A percentile compares a stretch with the other conserved stretches of the same genome.
Conservation (phyloP, 306 rosid genomes). For the Ormosia emarginata region DNA sequence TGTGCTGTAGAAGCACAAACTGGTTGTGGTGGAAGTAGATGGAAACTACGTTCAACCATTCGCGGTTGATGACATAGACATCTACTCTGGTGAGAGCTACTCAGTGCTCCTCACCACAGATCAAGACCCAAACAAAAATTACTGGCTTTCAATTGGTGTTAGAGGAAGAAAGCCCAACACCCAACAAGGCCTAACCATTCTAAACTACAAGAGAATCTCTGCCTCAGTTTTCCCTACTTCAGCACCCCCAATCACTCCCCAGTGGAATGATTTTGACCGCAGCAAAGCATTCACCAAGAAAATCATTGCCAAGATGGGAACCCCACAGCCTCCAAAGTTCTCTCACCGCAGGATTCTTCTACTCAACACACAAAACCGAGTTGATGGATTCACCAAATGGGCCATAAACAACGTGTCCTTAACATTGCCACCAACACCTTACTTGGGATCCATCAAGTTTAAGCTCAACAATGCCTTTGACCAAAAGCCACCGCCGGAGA, state of each 20-base stretch:
- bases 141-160: conserved; percentile 71
- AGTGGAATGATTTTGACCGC: conserved; percentile 55
- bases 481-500: conserved; percentile 38
- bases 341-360: conserved; percentile 46
- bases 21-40: conserved; percentile 83
- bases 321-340: conserved; percentile 52
- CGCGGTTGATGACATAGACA: conserved; percentile 55
- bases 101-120: conserved; percentile 65
- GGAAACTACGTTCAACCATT: conserved; percentile 80
- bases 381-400: conserved; percentile 67
- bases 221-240: conserved; percentile 58
- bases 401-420: conserved; percentile 71
- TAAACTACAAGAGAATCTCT: conserved; percentile 53
- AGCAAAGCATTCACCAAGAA: conserved; percentile 58
- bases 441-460: conserved; percentile 45
- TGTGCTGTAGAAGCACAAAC: conserved; percentile 57
- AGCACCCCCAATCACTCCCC: conserved; percentile 62
- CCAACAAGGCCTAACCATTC: conserved; percentile 51
- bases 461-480: conserved; percentile 30
- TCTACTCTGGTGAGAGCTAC: conserved; percentile 83
- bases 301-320: conserved; percentile 54
- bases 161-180: conserved; percentile 66
- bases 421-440: conserved; percentile 61
- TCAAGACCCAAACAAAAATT: conserved; percentile 65
- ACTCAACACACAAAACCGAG: conserved; percentile 71